Evolutionary conservation across 768 basidiomycete species (phyloP), one percentile per base, ranked within the genome.

Genomic region (Xanthoconium purpureum): DNA sequence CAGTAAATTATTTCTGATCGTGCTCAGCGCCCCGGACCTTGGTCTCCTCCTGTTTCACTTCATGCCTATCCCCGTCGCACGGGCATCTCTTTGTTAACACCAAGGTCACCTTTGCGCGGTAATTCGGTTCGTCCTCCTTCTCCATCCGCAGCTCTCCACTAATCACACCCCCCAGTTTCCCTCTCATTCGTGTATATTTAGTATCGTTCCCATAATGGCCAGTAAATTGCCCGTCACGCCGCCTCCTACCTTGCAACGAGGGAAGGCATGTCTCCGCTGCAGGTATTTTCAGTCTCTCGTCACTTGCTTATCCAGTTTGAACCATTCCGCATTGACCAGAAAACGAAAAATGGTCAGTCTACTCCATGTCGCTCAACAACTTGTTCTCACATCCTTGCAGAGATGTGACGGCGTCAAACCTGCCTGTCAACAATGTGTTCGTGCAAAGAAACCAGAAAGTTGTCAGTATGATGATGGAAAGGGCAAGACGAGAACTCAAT

Each of bases 401-500:
- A 80, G 87, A 72, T 91, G 89, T 67, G 89, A 91, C 65, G 89
- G 88, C 58, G 65, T 65, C 45, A 90, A 88, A 68, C 89, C 89
- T 30, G 80, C 87, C 13, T 91, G 89, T 59, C 86, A 87, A 59
- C 89, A 91, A 66, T 91, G 89, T 65, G 75, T 76, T 30, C 84
- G 86, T 50, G 88, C 88, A 42, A 91, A 91, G 78, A 90, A 89
- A 68, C 75, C 75, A 49, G 87, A 89, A 3, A 75, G 69, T 12
- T 91, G 89, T 71, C 87, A 88, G 64, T 91, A 91, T 68, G 89
- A 91, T 62, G 89, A 91, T 71, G 89, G 89, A 28, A 89, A 87
- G 74, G 87, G 87, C 47, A 91, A 90, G 75, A 90, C 88, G 44
- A 79, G 88, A 58, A 91, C 89, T 0, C 89, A 91, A 64, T 69